A percentile compares a stretch with the other conserved stretches of the same genome.
These are phyloP conservation scores for Aspergillus sp. DNA, from an alignment of 2,329 filamentous ascomycete species.

Conservation along the genomic window DNA sequence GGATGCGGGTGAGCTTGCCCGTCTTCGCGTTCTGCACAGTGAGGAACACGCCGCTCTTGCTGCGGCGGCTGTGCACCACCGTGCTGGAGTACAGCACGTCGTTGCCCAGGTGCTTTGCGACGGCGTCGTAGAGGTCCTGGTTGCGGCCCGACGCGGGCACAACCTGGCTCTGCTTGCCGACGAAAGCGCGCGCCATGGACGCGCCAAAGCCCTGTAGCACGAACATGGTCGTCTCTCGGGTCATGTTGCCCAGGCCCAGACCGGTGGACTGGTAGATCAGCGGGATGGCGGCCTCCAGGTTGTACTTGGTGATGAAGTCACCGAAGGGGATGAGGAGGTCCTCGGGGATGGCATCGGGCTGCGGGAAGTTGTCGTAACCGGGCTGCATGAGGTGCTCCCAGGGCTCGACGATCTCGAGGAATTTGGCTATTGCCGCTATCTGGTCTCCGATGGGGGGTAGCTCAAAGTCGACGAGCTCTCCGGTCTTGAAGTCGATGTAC, in stretches of 20 bases:
- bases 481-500: constrained; percentile 19
- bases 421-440: constrained; percentile 15
- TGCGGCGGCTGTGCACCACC: constrained; percentile 23
- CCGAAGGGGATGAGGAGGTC: constrained; percentile 21
- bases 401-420: constrained; percentile 15
- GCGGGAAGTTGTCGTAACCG: constrained; percentile 16
- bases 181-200: constrained; percentile 26
- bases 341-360: constrained; percentile 16
- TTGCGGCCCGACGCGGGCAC: constrained; percentile 33
- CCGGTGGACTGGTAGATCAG: constrained; percentile 16
- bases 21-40: constrained; percentile 26
- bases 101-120: constrained; percentile 34
- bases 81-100: constrained; percentile 41
- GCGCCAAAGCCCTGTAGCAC: constrained; percentile 14
- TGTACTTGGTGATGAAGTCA: constrained; percentile 20
- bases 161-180: constrained; percentile 28
- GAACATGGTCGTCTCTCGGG: constrained; percentile 12
- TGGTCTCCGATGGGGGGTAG: constrained; percentile 6
- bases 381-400: constrained; percentile 17
- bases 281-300: constrained; percentile 15
- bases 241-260: constrained; percentile 14
- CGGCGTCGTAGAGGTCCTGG: constrained; percentile 41
- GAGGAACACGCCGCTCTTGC: constrained; percentile 29
- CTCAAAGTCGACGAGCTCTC: constrained; percentile 7
- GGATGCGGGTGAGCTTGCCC: constrained; percentile 23